These are phyloP conservation scores for Globisporangium takayamanum DNA, from an alignment of 352 stramenopile species.

Conservation along the genomic window DNA sequence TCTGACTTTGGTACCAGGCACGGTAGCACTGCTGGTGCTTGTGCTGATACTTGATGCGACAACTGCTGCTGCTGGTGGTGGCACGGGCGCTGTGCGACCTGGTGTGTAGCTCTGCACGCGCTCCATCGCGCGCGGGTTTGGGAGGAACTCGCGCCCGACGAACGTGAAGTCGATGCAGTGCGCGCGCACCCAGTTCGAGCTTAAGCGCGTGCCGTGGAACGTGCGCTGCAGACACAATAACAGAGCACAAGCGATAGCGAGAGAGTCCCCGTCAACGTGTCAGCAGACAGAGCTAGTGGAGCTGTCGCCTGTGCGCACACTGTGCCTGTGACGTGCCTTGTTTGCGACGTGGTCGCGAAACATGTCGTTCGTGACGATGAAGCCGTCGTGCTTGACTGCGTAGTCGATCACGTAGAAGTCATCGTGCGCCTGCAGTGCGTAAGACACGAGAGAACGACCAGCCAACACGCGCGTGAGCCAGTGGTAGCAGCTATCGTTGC, in stretches of 20 bases:
- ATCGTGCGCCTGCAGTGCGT: constrained; percentile 53
- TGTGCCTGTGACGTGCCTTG: constrained; percentile 25
- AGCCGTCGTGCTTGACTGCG: constrained; percentile 79
- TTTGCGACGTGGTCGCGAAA: constrained; percentile 86
- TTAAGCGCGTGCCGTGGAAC: constrained; percentile 61
- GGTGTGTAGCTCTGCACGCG: constrained; percentile 37
- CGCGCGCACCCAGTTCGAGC: constrained; percentile 47
- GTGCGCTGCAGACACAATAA: constrained; percentile 26
- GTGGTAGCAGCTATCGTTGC: not conserved
- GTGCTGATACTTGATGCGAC: not conserved
- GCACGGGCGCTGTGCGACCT: not conserved
- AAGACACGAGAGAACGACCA: too few relatives aligned
- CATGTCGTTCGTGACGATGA: constrained; percentile 91
- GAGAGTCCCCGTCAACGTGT: not conserved
- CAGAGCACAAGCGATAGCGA: not conserved
- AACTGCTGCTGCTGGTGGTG: not conserved
- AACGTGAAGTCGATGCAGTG: constrained; percentile 89
- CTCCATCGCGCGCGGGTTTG: constrained; percentile 82
- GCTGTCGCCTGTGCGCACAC: not conserved
- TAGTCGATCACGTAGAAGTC: constrained; percentile 92
- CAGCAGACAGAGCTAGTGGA: not conserved
- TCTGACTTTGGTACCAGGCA: constrained; percentile 8
- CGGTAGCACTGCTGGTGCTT: not conserved
- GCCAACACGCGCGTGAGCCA: too few relatives aligned
- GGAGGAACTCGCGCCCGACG: constrained; percentile 85